Evolutionary conservation across 169 alveolate species (phyloP), one percentile per base, ranked within the genome.

Genomic region (Cryptosporidium ryanae): DNA sequence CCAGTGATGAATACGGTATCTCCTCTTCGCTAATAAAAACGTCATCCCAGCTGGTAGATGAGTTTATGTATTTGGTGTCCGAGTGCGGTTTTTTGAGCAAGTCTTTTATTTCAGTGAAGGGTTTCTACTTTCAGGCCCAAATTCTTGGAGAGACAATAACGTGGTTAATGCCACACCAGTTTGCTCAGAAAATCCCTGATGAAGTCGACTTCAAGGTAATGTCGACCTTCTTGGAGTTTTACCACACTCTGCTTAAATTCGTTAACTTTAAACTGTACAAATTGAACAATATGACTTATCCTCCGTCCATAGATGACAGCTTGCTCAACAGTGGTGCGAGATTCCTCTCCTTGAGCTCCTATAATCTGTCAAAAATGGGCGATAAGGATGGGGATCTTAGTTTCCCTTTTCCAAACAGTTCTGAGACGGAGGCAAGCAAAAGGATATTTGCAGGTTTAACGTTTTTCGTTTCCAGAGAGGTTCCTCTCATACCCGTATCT

Each of bases 81-180:
- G 91, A 93, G 18, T 64, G 68, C 29, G 68, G 90, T 49, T 89
- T 91, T 17, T 67, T 93, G 34, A 66, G 90, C 49, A 94, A 81
- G 90, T 93, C 52, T 84, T 98, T 96, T 92, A 95, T 94, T 23
- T 97, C 99, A 43, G 96, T 98, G 34, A 98, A 98, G 93, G 99
- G 99, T 27, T 98, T 97, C 82, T 98, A 97, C 94, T 96, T 97
- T 90, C 98, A 97, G 90, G 99, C 98, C 2, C 97, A 96, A 90
- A 95, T 98, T 34, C 92, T 93, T 38, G 98, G 98, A 29, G 96
- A 94, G 64, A 90, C 93, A 25, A 97, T 98, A 57, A 97, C 99
- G 1, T 98, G 99, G 99, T 90, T 98, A 32, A 91, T 96, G 34
- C 99, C 99, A 31, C 99, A 97, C 91, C 94, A 95, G 82, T 97